Base-by-base conservation (phyloP, 495 filamentous ascomycete species). In the Aspergillus biplanus region DNA sequence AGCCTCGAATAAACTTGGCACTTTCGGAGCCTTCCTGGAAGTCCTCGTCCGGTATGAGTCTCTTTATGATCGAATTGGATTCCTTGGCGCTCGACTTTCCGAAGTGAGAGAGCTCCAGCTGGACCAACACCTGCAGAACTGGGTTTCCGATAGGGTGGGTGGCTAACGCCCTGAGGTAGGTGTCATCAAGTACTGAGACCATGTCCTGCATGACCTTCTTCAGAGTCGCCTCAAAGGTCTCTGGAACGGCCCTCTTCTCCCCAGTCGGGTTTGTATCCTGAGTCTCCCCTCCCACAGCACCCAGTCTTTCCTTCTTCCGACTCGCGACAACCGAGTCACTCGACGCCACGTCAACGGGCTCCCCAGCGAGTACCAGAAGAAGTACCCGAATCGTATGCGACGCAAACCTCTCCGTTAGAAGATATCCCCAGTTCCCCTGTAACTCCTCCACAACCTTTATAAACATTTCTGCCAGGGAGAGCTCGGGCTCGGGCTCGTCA, bases 81-180 rank as follows among this genome's bases (percentile, higher is more conserved):
- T 91, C 85, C 64, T 87, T 86, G 21, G 81, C 82, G 35, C 82
- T 83, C 33, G 87, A 83, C 57, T 89, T 88, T 37, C 85, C 83
- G 27, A 86, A 89, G 52, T 89, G 82, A 0, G 85, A 81, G 35
- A 97, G 81, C 68, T 98, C 95, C 33, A 98, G 77, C 64, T 92
- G 90, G 0, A 99, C 74, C 37, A 98, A 73, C 1, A 98, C 82
- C 68, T 97, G 96, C 4, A 99, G 80, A 2, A 91, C 88, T 0
- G 95, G 95, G 65, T 97, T 97, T 27, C 90, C 95, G 8, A 92
- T 90, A 1, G 89, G 91, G 71, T 98, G 94, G 7, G 87, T 89
- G 2, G 95, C 92, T 57, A 98, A 75, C 4, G 92, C 86, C 12
- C 92, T 84, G 5, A 97, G 80, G 67, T 89, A 87, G 5, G 87